A percentile compares a stretch with the other conserved stretches of the same genome.
These are phyloP conservation scores for Leishmania mexicana DNA, from an alignment of 208 protist species.

Conservation along the genomic window DNA sequence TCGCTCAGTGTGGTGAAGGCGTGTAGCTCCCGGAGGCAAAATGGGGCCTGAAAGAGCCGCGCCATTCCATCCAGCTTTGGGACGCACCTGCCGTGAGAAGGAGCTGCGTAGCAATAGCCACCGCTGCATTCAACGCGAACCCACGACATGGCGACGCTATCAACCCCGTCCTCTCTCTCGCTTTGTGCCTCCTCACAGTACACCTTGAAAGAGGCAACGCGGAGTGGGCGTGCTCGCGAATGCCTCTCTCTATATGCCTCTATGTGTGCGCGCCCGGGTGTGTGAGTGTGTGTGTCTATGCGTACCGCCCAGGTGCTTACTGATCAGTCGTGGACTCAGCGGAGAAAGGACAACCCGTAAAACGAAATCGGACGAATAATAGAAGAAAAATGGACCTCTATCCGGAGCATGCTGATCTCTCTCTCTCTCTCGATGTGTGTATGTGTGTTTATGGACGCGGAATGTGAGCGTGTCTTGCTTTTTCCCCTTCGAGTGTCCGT, in stretches of 20 bases:
- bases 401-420: too few species aligned
- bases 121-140: constrained; percentile 51
- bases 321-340: neutral
- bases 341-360: neutral
- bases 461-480: neutral
- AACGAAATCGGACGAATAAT: neutral
- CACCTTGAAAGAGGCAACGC: neutral
- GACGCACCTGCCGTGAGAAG: constrained; percentile 51
- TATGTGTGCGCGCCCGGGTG: neutral
- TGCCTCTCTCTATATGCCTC: neutral
- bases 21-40: constrained; percentile 28
- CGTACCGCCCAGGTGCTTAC: neutral
- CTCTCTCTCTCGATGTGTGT: neutral
- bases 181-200: neutral
- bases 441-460: neutral
- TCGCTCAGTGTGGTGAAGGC: constrained; percentile 17
- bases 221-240: neutral
- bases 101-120: constrained; percentile 56
- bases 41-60: constrained; percentile 41
- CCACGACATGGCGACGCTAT: constrained; percentile 57
- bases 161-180: neutral
- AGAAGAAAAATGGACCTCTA: neutral
- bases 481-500: neutral
- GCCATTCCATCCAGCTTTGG: constrained; percentile 49
- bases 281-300: neutral